Percentiles rank a stretch among this genome's conserved stretches.
Conservation (phyloP, 2,329 filamentous ascomycete genomes). For the Fusarium luffae region DNA sequence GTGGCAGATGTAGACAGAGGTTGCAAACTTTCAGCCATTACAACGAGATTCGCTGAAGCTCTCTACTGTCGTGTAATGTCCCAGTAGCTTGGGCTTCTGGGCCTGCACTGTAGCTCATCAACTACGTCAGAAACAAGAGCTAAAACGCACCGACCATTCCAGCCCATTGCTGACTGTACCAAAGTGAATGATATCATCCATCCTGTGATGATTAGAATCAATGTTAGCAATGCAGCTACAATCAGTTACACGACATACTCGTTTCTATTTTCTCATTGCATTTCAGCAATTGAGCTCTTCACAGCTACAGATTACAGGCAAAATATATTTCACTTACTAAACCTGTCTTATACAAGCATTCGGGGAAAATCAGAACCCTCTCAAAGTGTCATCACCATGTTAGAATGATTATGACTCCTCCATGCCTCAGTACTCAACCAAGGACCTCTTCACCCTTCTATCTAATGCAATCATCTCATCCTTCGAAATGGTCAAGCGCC, state of each 20-base stretch:
- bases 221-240: neutral
- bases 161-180: slow-evolving; percentile 15
- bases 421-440: neutral
- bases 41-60: slow-evolving; percentile 3
- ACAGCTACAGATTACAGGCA: neutral
- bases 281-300: neutral
- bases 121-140: slow-evolving; percentile 27
- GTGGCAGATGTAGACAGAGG: neutral
- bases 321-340: neutral
- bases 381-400: slow-evolving; percentile 2
- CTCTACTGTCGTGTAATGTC: neutral
- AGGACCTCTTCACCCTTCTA: neutral
- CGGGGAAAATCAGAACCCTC: neutral
- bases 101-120: neutral
- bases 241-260: neutral
- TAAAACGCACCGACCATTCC: slow-evolving; percentile 18
- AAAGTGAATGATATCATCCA: slow-evolving; percentile 27
- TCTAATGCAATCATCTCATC: neutral
- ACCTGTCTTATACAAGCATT: neutral
- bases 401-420: slow-evolving; percentile 7
- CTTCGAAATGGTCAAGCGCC: slow-evolving; percentile 12
- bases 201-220: neutral
- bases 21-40: neutral
- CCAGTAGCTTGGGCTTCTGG: neutral
- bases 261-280: neutral